A percentile compares a stretch with the other conserved stretches of the same genome.
phyloP scores from a whole-genome alignment of 2,329 filamentous ascomycete species.

The Fusarium ambrosium region DNA sequence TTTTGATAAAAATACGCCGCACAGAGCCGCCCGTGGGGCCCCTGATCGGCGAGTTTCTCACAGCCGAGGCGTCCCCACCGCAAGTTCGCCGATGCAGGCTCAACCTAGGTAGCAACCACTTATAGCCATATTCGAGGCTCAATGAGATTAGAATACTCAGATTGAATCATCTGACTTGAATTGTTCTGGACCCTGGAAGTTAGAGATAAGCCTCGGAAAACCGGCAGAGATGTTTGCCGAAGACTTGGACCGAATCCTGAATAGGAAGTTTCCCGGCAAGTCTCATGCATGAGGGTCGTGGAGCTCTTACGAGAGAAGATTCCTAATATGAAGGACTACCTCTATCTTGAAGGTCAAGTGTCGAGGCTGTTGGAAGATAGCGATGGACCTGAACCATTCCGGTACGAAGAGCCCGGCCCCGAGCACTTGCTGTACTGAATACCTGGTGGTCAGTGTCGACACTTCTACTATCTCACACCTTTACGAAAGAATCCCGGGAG shows the following conservation, averaged over 20 bases:
- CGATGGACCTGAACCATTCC: constrained; percentile 73
- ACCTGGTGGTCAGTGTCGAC: constrained; percentile 79
- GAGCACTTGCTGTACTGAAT: background rate
- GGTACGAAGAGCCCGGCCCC: background rate
- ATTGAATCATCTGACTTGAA: background rate
- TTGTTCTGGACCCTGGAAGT: background rate
- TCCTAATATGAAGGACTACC: constrained; percentile 73
- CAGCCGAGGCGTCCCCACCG: background rate
- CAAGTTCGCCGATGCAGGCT: background rate
- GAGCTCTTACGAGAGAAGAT: constrained; percentile 78
- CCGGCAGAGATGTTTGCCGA: constrained; percentile 48
- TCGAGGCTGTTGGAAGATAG: constrained; percentile 86
- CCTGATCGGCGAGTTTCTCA: background rate
- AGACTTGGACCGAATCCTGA: constrained; percentile 65
- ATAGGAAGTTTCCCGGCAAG: constrained; percentile 64
- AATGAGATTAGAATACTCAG: background rate
- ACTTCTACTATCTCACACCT: constrained; percentile 89
- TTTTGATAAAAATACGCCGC: background rate
- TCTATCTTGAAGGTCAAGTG: constrained; percentile 90
- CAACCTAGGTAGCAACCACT: background rate
- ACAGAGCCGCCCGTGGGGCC: background rate
- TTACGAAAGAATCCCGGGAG: background rate
- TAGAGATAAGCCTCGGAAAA: background rate
- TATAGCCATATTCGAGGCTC: background rate
- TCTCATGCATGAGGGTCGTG: constrained; percentile 85